Evolutionary conservation across 208 protist species (phyloP).

Genomic region (Acanthamoeba lenticulata): DNA sequence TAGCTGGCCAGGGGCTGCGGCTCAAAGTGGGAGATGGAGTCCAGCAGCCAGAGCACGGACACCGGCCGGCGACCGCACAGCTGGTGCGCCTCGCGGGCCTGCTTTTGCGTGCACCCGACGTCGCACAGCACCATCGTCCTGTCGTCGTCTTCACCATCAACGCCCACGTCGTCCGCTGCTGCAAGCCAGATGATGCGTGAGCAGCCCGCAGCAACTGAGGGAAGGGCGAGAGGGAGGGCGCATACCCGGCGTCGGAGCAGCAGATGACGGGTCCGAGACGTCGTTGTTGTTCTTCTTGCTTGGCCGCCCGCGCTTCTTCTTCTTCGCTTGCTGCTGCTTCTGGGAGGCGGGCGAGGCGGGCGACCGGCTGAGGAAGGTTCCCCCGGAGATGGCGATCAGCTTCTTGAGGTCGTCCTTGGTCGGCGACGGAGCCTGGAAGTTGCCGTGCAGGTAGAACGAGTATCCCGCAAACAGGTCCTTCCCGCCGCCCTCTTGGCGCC

Average conservation of each 20-base stretch:
- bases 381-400: neutral
- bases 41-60: neutral
- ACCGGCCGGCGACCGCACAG: neutral
- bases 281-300: no score
- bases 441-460: neutral
- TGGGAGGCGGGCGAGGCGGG: neutral
- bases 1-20: neutral
- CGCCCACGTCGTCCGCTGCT: neutral
- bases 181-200: neutral
- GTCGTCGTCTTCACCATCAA: neutral
- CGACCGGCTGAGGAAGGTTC: neutral
- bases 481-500: neutral
- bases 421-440: neutral
- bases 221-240: no score
- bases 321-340: neutral
- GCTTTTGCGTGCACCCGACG: neutral
- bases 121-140: neutral
- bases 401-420: neutral
- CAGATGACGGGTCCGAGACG: neutral
- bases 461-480: neutral
- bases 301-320: neutral
- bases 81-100: neutral
- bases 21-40: neutral
- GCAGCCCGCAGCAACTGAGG: neutral
- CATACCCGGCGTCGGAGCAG: neutral